A percentile compares a stretch with the other conserved stretches of the same genome.
Evolutionary conservation across 345 rosid species (phyloP).

Genomic region (Odontarrhena argentea): DNA sequence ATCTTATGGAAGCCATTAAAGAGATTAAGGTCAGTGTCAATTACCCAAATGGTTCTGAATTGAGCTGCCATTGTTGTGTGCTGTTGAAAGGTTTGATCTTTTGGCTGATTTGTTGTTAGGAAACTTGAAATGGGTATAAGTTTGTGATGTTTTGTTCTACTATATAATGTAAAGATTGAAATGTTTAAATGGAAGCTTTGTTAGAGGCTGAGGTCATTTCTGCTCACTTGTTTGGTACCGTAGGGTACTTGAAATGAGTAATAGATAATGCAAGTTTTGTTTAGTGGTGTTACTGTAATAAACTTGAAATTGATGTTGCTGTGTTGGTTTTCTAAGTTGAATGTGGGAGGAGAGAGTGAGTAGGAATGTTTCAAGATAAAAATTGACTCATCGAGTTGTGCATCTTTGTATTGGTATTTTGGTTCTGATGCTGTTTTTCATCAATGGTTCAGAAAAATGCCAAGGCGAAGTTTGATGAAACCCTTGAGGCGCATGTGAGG

Average conservation of each 20-base stretch:
- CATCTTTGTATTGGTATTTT: not conserved
- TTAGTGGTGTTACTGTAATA: conserved; percentile 11
- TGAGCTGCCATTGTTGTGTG: conserved; percentile 12
- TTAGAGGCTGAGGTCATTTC: not conserved
- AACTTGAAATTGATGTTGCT: not conserved
- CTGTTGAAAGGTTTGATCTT: conserved; percentile 1
- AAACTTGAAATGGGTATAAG: not conserved
- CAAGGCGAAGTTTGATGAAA: conserved; percentile 74
- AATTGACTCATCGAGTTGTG: not conserved
- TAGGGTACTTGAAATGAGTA: conserved; percentile 5
- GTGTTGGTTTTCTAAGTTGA: not conserved
- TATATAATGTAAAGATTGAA: not conserved
- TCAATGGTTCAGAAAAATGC: conserved; percentile 66
- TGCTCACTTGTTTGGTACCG: not conserved
- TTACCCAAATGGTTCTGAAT: not conserved
- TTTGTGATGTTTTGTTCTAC: not conserved
- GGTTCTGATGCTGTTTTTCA: conserved; percentile 13
- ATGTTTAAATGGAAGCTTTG: conserved; percentile 3
- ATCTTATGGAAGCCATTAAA: conserved; percentile 82
- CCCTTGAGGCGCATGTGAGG: conserved; percentile 86
- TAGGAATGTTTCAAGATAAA: not conserved
- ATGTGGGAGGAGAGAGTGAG: not conserved
- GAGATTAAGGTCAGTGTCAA: conserved; percentile 68
- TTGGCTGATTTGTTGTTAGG: not conserved
- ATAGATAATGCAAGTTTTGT: conserved; percentile 12